Evolutionary conservation across 306 rosid species (phyloP), one percentile per base, ranked within the genome.

Genomic region (Citrullus amarus): DNA sequence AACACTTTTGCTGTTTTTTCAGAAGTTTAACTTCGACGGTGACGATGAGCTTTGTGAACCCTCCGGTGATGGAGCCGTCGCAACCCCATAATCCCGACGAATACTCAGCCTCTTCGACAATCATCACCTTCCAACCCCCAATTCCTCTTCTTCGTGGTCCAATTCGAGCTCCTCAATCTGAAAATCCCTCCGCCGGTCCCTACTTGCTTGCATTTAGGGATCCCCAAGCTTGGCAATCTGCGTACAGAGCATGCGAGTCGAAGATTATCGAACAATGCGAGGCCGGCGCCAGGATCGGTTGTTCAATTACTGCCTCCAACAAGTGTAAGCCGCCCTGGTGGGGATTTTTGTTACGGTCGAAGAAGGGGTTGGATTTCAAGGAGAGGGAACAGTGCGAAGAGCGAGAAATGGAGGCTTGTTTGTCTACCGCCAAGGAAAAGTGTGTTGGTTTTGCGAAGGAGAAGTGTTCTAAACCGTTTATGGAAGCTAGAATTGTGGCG

Each of bases 281-380:
- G 79, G 86, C 83, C 43, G 97, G 96, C 8, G 93, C 96, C 8
- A 86, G 97, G 87, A 79, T 86, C 72, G 92, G 87, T 16, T 89
- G 92, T 79, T 81, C 90, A 13, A 55, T 89, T 44, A 77, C 77
- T 56, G 87, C 90, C 3, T 82, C 90, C 51, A 67, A 59, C 67
- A 86, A 80, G 79, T 89, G 90, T 17, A 86, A 87, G 87, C 93
- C 92, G 50, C 91, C 92, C 5, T 92, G 98, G 96, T 92, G 97
- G 98, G 86, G 83, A 62, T 61, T 63, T 61, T 53, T 92, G 81
- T 36, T 79, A 3, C 89, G 88, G 32, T 80, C 55, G 66, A 87
- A 82, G 39, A 87, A 81, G 53, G 82, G 61, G 8, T 58, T 78
- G 22, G 92, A 88, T 79, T 22, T 89, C 80, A 88, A 84, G 79